These are phyloP conservation scores for Aleurites moluccanus DNA, from an alignment of 441 rosid species.

Conservation along the genomic window DNA sequence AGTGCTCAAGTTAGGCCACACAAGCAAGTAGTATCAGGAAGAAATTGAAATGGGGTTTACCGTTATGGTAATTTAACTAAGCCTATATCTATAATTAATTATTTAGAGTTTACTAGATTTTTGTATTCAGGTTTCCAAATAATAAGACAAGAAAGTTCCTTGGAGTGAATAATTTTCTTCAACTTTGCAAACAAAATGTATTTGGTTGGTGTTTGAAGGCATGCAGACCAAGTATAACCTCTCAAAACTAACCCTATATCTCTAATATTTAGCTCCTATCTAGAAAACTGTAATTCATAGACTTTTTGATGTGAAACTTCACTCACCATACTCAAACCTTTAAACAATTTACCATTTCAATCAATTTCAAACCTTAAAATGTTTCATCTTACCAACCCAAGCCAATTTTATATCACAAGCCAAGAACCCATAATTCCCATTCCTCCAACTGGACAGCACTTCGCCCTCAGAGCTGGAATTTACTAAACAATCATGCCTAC, in stretches of 20 bases:
- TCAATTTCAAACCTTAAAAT: not conserved
- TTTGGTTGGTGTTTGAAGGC: no score
- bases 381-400: not conserved
- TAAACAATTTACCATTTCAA: not conserved
- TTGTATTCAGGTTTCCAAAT: no score
- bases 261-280: not conserved
- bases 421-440: not conserved
- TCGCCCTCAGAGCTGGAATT: conserved; percentile 13
- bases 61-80: not conserved
- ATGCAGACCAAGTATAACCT: not conserved
- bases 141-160: no score
- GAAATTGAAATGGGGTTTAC: no score
- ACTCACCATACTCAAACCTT: not conserved
- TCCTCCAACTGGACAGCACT: not conserved
- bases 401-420: not conserved
- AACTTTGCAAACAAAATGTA: no score
- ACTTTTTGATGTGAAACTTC: not conserved
- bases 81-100: not conserved
- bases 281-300: no score
- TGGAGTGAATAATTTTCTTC: no score
- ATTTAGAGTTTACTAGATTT: not conserved
- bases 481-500: not conserved
- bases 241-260: not conserved
- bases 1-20: not conserved
- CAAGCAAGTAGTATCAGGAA: not conserved